Percentiles rank a stretch among this genome's conserved stretches.
phyloP scores from a whole-genome alignment of 768 basidiomycete genomes.

The Pulveroboletus sp. region DNA sequence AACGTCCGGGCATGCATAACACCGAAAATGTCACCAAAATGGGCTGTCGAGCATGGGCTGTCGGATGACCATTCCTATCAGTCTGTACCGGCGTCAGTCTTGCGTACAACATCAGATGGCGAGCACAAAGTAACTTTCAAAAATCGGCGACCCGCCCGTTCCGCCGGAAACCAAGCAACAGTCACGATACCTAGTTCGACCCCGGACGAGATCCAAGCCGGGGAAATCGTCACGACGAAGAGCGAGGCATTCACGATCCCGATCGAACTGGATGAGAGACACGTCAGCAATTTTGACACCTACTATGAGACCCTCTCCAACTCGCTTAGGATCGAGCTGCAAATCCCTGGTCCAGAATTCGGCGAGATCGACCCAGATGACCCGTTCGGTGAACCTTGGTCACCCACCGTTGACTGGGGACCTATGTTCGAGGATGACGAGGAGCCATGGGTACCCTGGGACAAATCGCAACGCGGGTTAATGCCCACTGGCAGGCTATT shows the following conservation, averaged over 20 bases:
- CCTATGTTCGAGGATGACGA: conserved; percentile 13
- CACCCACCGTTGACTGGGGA: neutral
- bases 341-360: neutral
- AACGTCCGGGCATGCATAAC: neutral
- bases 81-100: too few species aligned
- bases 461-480: neutral
- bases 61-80: neutral
- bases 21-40: neutral
- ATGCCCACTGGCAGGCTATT: neutral
- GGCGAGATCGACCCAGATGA: conserved; percentile 7
- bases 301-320: conserved; percentile 14
- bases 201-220: conserved; percentile 1
- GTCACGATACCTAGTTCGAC: conserved; percentile 9
- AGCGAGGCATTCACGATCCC: conserved; percentile 7
- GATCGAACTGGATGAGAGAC: conserved; percentile 1
- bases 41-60: conserved; percentile 5
- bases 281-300: conserved; percentile 9
- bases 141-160: neutral
- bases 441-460: conserved; percentile 21
- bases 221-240: conserved; percentile 4
- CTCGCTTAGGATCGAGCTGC: neutral
- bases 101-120: too few species aligned
- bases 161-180: neutral
- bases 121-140: neutral
- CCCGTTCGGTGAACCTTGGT: neutral